Conservation (phyloP, 805 yeast species). For the Maudiozyma saulgeensis region DNA sequence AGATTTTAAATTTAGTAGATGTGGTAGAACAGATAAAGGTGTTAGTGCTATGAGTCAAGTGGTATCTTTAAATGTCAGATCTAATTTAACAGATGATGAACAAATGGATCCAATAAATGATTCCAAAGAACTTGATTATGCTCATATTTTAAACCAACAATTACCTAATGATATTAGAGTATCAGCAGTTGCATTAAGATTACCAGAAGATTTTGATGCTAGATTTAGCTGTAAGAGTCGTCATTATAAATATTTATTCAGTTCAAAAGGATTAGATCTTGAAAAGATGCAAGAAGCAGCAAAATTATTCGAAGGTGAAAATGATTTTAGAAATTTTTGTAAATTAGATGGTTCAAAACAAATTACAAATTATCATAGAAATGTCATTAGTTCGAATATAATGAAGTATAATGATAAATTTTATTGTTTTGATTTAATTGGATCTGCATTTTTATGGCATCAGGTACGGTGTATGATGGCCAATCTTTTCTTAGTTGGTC, state of each 20-base stretch:
- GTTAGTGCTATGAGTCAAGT: constrained; percentile 97
- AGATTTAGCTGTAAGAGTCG: constrained; percentile 82
- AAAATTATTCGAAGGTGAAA: constrained; percentile 55
- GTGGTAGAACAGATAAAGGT: constrained; percentile 95
- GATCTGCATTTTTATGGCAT: constrained; percentile 93
- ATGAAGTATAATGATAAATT: constrained; percentile 33
- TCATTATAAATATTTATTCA: constrained; percentile 78
- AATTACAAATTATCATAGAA: constrained; percentile 66
- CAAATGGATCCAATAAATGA: constrained; percentile 52
- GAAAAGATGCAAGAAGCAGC: constrained; percentile 57
- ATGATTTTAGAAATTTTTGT: constrained; percentile 92
- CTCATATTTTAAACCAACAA: constrained; percentile 61
- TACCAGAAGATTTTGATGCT: constrained; percentile 80
- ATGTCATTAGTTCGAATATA: constrained; percentile 46
- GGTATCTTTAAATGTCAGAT: constrained; percentile 67
- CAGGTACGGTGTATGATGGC: constrained; percentile 97
- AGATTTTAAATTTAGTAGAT: constrained; percentile 69
- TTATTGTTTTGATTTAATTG: constrained; percentile 67
- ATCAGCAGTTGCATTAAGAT: constrained; percentile 75
- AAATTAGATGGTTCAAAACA: constrained; percentile 92
- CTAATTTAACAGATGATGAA: constrained; percentile 53
- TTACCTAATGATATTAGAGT: constrained; percentile 75
- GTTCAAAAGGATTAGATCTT: constrained; percentile 46
- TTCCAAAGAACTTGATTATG: constrained; percentile 61
- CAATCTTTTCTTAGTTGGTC: constrained; percentile 69